Percentiles rank a stretch among this genome's conserved stretches.
Evolutionary conservation across 805 yeast genomes (phyloP).

Genomic region (Kuraishia piskuri): DNA sequence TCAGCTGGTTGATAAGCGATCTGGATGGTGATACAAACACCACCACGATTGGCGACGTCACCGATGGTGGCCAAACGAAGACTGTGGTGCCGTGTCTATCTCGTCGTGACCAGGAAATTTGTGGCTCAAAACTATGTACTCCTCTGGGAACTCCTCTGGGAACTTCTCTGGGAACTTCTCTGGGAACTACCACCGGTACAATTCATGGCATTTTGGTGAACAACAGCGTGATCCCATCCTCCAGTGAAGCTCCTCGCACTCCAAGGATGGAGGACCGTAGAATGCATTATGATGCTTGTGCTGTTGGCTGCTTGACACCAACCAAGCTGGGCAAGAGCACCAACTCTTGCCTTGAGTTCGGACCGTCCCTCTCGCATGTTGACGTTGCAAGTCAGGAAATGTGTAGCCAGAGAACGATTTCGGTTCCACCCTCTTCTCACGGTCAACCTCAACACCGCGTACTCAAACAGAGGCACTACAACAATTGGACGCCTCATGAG

Average conservation of each 20-base stretch:
- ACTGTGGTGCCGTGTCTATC: too few relatives aligned
- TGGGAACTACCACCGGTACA: too few relatives aligned
- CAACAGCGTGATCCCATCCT: neutral
- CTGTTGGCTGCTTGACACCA: neutral
- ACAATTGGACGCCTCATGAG: conserved; percentile 26
- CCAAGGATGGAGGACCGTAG: too few relatives aligned
- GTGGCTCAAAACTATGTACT: neutral
- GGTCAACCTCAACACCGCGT: neutral
- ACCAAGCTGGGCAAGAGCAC: neutral
- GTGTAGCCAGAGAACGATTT: neutral
- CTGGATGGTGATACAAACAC: neutral
- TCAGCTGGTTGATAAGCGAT: neutral
- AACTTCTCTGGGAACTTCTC: neutral
- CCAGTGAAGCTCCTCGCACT: too few relatives aligned
- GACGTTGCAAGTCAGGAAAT: too few relatives aligned
- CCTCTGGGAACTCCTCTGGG: neutral
- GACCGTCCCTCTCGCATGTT: neutral
- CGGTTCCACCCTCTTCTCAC: neutral
- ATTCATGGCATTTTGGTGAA: neutral
- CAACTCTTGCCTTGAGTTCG: neutral
- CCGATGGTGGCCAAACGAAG: too few relatives aligned
- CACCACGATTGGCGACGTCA: too few relatives aligned
- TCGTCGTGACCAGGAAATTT: too few relatives aligned
- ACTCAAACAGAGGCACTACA: neutral
- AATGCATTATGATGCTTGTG: too few relatives aligned